These are phyloP conservation scores for Rhodotorula sp. DNA, from an alignment of 1,284 basidiomycete genomes.

Conservation along the genomic window DNA sequence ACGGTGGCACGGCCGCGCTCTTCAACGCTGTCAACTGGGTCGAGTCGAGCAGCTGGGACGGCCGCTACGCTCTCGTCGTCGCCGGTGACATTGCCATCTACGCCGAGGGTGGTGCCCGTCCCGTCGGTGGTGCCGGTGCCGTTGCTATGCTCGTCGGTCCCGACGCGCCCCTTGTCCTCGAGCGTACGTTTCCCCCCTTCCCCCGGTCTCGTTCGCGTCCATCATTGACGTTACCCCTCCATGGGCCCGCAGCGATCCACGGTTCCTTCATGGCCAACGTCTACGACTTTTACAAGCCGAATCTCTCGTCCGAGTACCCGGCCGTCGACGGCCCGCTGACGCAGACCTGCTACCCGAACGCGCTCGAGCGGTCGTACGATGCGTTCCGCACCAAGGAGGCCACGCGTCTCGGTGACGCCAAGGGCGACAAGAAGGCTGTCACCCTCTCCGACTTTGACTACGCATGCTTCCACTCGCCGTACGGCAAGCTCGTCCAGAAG, in stretches of 20 bases:
- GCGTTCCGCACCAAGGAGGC: conserved; percentile 77
- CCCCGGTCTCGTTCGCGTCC: conserved; percentile 5
- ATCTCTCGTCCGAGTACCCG: conserved; percentile 88
- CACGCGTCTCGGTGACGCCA: conserved; percentile 49
- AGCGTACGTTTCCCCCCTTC: conserved; percentile 60
- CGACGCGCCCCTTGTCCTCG: conserved; percentile 88
- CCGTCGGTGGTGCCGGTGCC: conserved; percentile 95
- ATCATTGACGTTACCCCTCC: not conserved
- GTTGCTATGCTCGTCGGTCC: conserved; percentile 94
- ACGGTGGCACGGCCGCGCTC: conserved; percentile 94
- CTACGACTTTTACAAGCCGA: conserved; percentile 91
- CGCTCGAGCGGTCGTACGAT: conserved; percentile 85
- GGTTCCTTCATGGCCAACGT: conserved; percentile 97
- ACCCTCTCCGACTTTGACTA: conserved; percentile 51
- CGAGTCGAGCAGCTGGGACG: conserved; percentile 96
- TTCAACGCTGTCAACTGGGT: conserved; percentile 95
- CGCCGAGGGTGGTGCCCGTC: conserved; percentile 90
- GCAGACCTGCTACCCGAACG: conserved; percentile 90
- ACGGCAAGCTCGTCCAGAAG: conserved; percentile 98
- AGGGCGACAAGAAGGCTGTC: conserved; percentile 34
- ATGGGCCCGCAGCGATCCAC: conserved; percentile 70
- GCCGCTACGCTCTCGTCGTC: conserved; percentile 95
- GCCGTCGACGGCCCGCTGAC: conserved; percentile 97
- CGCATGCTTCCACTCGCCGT: conserved; percentile 63
- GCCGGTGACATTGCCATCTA: conserved; percentile 98